phyloP scores from a whole-genome alignment of 1,284 basidiomycete genomes.

The Boletellus sp. region DNA sequence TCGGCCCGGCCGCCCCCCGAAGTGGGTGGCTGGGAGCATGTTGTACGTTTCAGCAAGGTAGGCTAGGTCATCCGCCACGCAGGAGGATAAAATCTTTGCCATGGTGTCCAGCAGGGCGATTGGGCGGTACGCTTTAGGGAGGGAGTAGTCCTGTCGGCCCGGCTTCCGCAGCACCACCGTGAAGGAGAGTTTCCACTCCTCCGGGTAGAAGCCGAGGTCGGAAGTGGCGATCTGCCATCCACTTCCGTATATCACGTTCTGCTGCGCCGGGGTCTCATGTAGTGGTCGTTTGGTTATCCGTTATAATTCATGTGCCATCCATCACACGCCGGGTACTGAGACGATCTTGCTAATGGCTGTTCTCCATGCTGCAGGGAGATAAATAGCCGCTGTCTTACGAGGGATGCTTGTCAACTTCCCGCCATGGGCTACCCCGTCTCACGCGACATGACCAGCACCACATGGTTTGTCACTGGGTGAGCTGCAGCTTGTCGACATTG shows the following conservation, averaged over 20 bases:
- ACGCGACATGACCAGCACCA: background rate
- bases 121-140: background rate
- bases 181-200: background rate
- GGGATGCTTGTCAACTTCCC: background rate
- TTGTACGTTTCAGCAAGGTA: background rate
- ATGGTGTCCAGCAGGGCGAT: background rate
- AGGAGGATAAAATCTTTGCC: background rate
- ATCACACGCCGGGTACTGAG: too few species aligned
- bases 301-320: too few species aligned
- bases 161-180: background rate
- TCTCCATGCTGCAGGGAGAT: too few species aligned
- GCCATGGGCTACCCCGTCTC: background rate
- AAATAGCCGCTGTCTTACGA: too few species aligned
- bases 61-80: background rate
- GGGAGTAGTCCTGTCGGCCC: background rate
- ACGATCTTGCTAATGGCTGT: too few species aligned
- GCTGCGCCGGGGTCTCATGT: too few species aligned
- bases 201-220: background rate
- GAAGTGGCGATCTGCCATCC: background rate
- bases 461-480: conserved; percentile 10
- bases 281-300: too few species aligned
- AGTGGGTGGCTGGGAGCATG: background rate
- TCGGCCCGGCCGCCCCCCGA: background rate
- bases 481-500: background rate
- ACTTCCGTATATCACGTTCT: too few species aligned